A percentile compares a stretch with the other conserved stretches of the same genome.
Conservation (phyloP, 208 protist genomes). For the Leishmania martiniquensis region DNA sequence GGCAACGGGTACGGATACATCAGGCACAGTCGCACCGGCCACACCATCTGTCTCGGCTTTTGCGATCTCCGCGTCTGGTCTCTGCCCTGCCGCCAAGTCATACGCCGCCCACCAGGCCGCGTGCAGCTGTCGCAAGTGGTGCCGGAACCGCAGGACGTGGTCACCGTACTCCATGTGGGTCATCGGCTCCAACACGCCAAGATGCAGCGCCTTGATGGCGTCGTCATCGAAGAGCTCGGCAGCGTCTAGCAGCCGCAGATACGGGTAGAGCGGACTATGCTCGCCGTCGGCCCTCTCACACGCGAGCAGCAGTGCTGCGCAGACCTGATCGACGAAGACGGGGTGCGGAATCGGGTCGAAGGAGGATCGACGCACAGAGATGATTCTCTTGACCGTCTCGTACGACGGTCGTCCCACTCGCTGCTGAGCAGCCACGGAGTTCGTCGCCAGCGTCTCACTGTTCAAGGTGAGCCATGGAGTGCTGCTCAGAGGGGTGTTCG, state of each 20-base stretch:
- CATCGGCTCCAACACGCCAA: constrained; percentile 55
- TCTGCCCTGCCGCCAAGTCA: constrained; percentile 1
- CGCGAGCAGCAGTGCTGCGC: constrained; percentile 59
- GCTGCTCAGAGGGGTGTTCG: neutral
- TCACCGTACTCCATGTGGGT: constrained; percentile 69
- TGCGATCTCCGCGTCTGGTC: neutral
- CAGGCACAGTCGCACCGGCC: neutral
- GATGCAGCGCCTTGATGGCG: constrained; percentile 56
- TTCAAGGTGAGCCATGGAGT: constrained; percentile 27
- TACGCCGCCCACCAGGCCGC: constrained; percentile 48
- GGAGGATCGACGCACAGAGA: constrained; percentile 33
- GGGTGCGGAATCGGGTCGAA: constrained; percentile 69
- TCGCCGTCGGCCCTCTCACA: constrained; percentile 49
- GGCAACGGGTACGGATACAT: neutral
- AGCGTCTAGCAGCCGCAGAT: constrained; percentile 39
- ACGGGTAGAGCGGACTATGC: constrained; percentile 51
- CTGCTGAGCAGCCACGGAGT: constrained; percentile 29
- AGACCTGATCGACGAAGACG: constrained; percentile 70
- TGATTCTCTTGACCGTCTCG: constrained; percentile 27
- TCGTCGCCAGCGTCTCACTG: constrained; percentile 37
- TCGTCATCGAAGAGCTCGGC: constrained; percentile 60
- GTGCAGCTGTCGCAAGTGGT: constrained; percentile 60
- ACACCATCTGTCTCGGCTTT: neutral
- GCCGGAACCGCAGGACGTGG: constrained; percentile 48
- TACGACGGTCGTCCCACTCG: constrained; percentile 43